Percentiles rank a stretch among this genome's conserved stretches.
Conservation (phyloP, 148 eudicot species). For the Rheum nobile region DNA sequence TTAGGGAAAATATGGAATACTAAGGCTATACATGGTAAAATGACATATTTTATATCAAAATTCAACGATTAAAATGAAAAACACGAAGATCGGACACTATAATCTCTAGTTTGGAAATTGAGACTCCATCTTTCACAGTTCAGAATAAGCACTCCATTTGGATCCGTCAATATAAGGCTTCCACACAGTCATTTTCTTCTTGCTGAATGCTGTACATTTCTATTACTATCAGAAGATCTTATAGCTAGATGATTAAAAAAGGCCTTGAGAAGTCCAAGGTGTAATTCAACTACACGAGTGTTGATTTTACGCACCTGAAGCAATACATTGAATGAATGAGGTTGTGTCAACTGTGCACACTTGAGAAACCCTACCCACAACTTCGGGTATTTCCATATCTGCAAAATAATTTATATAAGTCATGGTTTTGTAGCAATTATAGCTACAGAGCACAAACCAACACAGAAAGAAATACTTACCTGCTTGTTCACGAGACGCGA, state of each 20-base stretch:
- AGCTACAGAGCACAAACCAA: background rate
- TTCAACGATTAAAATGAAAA: no score
- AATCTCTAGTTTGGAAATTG: no score
- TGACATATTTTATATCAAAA: no score
- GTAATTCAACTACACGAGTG: background rate
- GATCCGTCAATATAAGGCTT: background rate
- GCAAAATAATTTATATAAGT: constrained; percentile 12
- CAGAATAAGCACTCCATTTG: no score
- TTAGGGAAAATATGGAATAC: no score
- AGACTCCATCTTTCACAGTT: no score
- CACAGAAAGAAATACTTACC: constrained; percentile 30
- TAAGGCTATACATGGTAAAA: no score
- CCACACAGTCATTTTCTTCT: background rate
- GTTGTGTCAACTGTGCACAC: constrained; percentile 82
- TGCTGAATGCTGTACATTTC: background rate
- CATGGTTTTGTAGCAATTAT: background rate
- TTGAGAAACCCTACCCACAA: constrained; percentile 97
- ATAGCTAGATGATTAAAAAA: background rate
- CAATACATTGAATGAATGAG: constrained; percentile 76
- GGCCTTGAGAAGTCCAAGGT: background rate
- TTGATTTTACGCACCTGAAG: constrained; percentile 62
- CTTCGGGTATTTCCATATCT: constrained; percentile 98
- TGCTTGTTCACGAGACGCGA: constrained; percentile 96
- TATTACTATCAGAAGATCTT: background rate
- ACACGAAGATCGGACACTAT: no score